Evolutionary conservation across 352 stramenopile genomes (phyloP).

Genomic region (Halophytophthora polymorphica): DNA sequence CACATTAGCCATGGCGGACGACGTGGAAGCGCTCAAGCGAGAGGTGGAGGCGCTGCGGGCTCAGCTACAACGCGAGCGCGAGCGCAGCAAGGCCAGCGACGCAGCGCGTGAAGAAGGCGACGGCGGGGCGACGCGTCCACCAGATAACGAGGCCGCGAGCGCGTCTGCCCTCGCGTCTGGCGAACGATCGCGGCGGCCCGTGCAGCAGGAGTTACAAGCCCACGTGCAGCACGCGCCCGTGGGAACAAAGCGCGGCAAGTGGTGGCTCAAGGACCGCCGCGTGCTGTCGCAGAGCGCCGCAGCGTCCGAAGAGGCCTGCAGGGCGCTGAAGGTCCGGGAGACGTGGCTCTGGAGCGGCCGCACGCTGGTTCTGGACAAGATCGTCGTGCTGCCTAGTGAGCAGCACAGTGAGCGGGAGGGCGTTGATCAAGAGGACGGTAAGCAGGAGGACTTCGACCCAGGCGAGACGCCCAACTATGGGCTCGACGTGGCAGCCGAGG

Average conservation of each 20-base stretch:
- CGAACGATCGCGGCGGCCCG: too few species aligned
- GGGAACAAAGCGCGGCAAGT: conserved; percentile 54
- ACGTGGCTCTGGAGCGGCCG: conserved; percentile 64
- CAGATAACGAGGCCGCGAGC: conserved; percentile 17
- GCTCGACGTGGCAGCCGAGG: neutral
- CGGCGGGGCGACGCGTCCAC: neutral
- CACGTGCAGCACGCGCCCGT: conserved; percentile 39
- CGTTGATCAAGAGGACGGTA: neutral
- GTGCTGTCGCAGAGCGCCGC: conserved; percentile 41
- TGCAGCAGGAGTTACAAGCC: conserved; percentile 5
- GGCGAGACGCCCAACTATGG: too few species aligned
- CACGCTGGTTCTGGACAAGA: conserved; percentile 64
- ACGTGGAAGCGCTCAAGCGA: conserved; percentile 46
- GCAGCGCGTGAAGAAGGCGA: neutral
- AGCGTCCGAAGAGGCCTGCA: conserved; percentile 21
- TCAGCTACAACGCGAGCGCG: conserved; percentile 42
- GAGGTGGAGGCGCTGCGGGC: conserved; percentile 51
- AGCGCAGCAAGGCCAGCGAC: conserved; percentile 31
- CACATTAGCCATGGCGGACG: conserved; percentile 27
- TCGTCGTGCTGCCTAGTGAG: conserved; percentile 24
- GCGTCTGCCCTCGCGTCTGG: neutral
- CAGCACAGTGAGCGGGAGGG: conserved; percentile 11
- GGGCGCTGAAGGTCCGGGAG: conserved; percentile 58
- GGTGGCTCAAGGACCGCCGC: conserved; percentile 60
- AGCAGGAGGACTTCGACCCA: neutral